A percentile compares a stretch with the other conserved stretches of the same genome.
These are phyloP conservation scores for Entomortierella parvispora DNA, from an alignment of 192 early-diverging fungal genomes.

Conservation along the genomic window DNA sequence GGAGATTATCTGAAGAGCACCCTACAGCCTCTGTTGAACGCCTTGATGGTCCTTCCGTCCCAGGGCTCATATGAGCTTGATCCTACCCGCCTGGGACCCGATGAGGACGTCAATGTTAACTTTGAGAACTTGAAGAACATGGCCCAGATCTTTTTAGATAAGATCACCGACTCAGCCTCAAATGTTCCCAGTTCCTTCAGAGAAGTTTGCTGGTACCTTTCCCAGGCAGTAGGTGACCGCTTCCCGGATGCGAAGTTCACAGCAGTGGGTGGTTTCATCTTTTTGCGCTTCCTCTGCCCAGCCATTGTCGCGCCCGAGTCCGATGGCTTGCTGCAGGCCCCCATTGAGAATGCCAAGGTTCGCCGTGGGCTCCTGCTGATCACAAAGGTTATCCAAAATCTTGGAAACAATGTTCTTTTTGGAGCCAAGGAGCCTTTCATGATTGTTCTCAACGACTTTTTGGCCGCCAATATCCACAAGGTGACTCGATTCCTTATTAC, in stretches of 20 bases:
- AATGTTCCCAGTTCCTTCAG: slow-evolving; percentile 80
- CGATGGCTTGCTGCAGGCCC: slow-evolving; percentile 73
- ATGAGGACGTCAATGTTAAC: slow-evolving; percentile 78
- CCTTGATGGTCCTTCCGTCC: slow-evolving; percentile 69
- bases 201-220: slow-evolving; percentile 85
- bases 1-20: slow-evolving; percentile 83
- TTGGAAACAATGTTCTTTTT: slow-evolving; percentile 96
- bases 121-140: slow-evolving; percentile 80
- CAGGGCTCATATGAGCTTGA: slow-evolving; percentile 93
- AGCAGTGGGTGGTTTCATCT: slow-evolving; percentile 95
- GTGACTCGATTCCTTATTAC: slow-evolving; percentile 84
- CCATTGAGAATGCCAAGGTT: slow-evolving; percentile 69
- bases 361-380: slow-evolving; percentile 88
- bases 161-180: slow-evolving; percentile 78
- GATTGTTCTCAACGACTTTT: slow-evolving; percentile 89
- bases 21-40: slow-evolving; percentile 80
- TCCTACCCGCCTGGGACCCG: slow-evolving; percentile 74
- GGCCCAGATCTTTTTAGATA: slow-evolving; percentile 83
- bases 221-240: slow-evolving; percentile 75
- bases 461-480: slow-evolving; percentile 82
- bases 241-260: slow-evolving; percentile 88
- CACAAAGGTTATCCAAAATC: slow-evolving; percentile 96
- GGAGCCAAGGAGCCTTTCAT: slow-evolving; percentile 96
- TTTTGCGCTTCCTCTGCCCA: slow-evolving; percentile 95
- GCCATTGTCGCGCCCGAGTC: slow-evolving; percentile 93